phyloP scores from a whole-genome alignment of 176 grass and related monocot species.

The Triticum dicoccoides region DNA sequence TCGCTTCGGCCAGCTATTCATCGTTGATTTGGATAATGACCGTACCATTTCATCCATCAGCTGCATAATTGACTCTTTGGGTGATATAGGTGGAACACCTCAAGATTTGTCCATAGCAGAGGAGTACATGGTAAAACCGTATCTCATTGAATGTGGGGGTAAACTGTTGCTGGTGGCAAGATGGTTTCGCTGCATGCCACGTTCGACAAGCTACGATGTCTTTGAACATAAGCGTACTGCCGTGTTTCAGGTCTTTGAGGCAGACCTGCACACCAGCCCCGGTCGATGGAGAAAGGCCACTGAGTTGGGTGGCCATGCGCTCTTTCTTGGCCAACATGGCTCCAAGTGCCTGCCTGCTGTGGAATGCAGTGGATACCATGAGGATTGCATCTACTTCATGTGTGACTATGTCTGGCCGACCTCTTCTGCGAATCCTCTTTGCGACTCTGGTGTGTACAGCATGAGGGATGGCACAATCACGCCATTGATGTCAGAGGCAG shows the following conservation, averaged over 20 bases:
- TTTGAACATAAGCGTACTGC: not conserved
- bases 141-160: not conserved
- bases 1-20: not conserved
- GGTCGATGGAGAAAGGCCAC: not conserved
- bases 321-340: slow-evolving; percentile 20
- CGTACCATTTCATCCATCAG: not conserved
- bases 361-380: not conserved
- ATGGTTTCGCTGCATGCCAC: not conserved
- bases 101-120: too few species aligned
- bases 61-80: not conserved
- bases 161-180: not conserved
- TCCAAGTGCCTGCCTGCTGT: slow-evolving; percentile 20
- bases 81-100: too few species aligned
- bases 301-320: not conserved
- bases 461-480: not conserved
- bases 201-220: not conserved
- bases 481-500: not conserved
- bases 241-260: slow-evolving; percentile 7
- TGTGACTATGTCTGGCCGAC: not conserved
- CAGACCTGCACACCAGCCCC: not conserved
- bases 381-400: slow-evolving; percentile 27
- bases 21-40: not conserved
- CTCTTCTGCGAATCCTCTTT: not conserved
- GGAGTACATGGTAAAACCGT: not conserved
- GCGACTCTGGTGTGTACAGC: not conserved